Percentiles rank a stretch among this genome's conserved stretches.
phyloP scores from a whole-genome alignment of 140 eudicot species.

The Ambrosia hybrid region DNA sequence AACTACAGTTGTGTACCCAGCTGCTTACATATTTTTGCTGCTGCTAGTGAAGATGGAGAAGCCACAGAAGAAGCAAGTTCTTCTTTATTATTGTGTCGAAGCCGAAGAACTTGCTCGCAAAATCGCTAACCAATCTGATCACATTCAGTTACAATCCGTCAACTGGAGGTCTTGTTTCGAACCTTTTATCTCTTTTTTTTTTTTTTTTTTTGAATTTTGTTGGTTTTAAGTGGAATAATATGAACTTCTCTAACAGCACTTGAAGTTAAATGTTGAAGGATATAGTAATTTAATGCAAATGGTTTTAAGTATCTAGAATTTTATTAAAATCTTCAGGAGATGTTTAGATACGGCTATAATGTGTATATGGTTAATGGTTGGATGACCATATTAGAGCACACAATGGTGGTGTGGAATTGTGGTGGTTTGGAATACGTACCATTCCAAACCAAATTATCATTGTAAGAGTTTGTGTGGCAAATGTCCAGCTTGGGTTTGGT shows the following conservation, averaged over 20 bases:
- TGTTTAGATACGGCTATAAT: too few relatives aligned
- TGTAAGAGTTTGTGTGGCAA: too few relatives aligned
- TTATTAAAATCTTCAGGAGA: too few relatives aligned
- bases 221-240: not conserved
- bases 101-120: constrained; percentile 84
- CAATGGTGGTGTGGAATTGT: too few relatives aligned
- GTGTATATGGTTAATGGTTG: too few relatives aligned
- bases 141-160: constrained; percentile 79
- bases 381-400: too few relatives aligned
- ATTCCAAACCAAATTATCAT: too few relatives aligned
- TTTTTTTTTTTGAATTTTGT: constrained; percentile 6
- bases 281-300: not conserved
- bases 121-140: constrained; percentile 69
- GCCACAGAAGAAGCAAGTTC: constrained; percentile 63
- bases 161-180: constrained; percentile 63
- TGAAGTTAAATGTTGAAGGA: constrained; percentile 10
- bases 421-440: too few relatives aligned
- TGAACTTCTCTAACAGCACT: not conserved
- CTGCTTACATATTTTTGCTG: too few relatives aligned
- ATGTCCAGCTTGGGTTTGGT: too few relatives aligned
- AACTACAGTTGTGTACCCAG: not conserved
- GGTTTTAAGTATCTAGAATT: not conserved
- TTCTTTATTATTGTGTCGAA: constrained; percentile 79
- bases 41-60: constrained; percentile 43
- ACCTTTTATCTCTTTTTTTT: too few relatives aligned